Evolutionary conservation across 208 protist genomes (phyloP), one percentile per base, ranked within the genome.

Genomic region (Trypanosoma cruzi): DNA sequence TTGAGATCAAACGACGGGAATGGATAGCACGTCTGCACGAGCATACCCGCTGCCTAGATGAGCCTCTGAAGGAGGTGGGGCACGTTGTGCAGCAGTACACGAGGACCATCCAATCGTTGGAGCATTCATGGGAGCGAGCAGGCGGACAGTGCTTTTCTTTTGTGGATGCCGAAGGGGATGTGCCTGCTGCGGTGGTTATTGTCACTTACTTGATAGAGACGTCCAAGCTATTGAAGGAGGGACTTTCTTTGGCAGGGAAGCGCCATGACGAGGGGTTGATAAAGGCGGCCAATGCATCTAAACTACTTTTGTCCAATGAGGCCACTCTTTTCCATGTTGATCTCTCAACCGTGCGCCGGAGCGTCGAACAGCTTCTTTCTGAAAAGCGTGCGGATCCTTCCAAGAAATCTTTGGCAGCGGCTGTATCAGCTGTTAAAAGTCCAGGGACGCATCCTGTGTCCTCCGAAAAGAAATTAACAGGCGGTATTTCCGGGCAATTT

Each of bases 61-160:
- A 76, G 13, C 82, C 86, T 1, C 42, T 92, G 10, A 64, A 52
- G 20, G 80, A 84, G 53, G 80, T 79, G 14, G 50, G 63, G 4
- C 65, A 67, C 6, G 69, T 88, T 36, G 24, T 79, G 22, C 18
- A 24, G 52, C 79, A 83, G 62, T 88, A 88, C 68, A 46, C 54
- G 46, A 34, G 72, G 40, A 77, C 77, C 8, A 70, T 92, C 13
- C 55, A 52, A 4, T 69, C 73, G 36, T 58, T 92, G 28, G 75
- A 84, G 52, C 34, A 49, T 31, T 66, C 52, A 24, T 90, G 76
- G 55, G 61, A 80, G 20, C 42, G 31, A 4, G 55, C 46, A 22
- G 40, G n/a, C n/a, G 24, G 18, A 7, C 16, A 54, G 0, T 28
- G 32, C 10, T 22, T 0, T 22, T 31, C n/a, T 10, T 11, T 48